Conservation (phyloP, 805 yeast genomes). For the Cyberlindnera veronae region DNA sequence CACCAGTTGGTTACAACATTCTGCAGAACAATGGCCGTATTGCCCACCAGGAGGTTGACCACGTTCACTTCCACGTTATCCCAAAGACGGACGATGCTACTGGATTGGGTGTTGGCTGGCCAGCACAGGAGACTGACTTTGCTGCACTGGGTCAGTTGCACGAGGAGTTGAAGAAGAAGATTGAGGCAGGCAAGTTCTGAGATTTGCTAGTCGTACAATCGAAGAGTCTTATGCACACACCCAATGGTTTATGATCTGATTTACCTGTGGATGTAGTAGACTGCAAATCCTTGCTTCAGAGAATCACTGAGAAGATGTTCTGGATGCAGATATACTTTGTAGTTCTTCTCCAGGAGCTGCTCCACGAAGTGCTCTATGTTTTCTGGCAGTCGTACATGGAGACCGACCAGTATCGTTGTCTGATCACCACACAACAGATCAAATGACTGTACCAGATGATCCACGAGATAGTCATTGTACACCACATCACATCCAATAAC, state of each 20-base stretch:
- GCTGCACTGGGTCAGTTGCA: slow-evolving; percentile 67
- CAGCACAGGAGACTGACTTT: slow-evolving; percentile 77
- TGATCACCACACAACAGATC: slow-evolving; percentile 31
- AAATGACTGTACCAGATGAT: slow-evolving; percentile 44
- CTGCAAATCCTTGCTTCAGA: slow-evolving; percentile 42
- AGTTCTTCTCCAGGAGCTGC: slow-evolving; percentile 29
- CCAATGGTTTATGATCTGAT: too few relatives aligned
- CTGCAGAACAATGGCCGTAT: slow-evolving; percentile 91
- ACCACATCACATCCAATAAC: slow-evolving; percentile 64
- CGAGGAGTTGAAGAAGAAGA: slow-evolving; percentile 49
- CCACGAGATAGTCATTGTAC: slow-evolving; percentile 58
- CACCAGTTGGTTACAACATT: slow-evolving; percentile 72
- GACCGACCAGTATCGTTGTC: slow-evolving; percentile 39
- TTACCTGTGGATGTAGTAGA: slow-evolving; percentile 34
- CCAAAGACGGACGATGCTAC: slow-evolving; percentile 74
- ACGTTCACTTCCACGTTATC: slow-evolving; percentile 94
- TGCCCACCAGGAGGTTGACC: slow-evolving; percentile 95
- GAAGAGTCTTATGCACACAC: too few relatives aligned
- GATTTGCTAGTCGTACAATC: too few relatives aligned
- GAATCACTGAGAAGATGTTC: slow-evolving; percentile 30
- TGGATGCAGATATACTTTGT: slow-evolving; percentile 36
- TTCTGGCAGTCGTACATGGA: slow-evolving; percentile 54
- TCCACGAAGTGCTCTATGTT: slow-evolving; percentile 46
- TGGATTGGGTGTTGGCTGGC: slow-evolving; percentile 93
- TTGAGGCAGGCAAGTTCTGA: slow-evolving; percentile 24